These are phyloP conservation scores for Phytophthora pisi DNA, from an alignment of 352 stramenopile species.

Conservation along the genomic window DNA sequence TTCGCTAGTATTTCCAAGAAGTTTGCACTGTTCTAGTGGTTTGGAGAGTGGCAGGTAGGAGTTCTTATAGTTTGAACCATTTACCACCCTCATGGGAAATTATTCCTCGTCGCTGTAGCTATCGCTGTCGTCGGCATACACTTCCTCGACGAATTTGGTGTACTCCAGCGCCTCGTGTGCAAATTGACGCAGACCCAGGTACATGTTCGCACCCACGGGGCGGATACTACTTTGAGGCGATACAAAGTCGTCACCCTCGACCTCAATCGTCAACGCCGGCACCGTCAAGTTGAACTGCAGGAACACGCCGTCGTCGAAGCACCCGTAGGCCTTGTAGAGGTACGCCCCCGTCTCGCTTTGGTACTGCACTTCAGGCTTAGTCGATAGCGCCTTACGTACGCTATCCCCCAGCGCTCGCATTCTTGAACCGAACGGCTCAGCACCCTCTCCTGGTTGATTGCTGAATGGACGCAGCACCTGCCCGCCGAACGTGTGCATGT, in stretches of 20 bases:
- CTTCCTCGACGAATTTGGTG: slow-evolving; percentile 41
- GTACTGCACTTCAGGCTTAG: slow-evolving; percentile 45
- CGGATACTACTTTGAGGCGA: slow-evolving; percentile 64
- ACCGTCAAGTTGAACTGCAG: slow-evolving; percentile 24
- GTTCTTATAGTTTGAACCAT: too few species aligned
- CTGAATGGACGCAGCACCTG: slow-evolving; percentile 75
- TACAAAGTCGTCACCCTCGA: slow-evolving; percentile 28
- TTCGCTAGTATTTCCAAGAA: too few species aligned
- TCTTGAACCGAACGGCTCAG: slow-evolving; percentile 56
- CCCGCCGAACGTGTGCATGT: slow-evolving; percentile 69
- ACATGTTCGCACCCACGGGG: slow-evolving; percentile 55
- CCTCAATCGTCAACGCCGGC: slow-evolving; percentile 73
- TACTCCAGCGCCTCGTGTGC: slow-evolving; percentile 58
- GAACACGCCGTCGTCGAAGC: slow-evolving; percentile 71
- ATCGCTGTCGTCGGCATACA: slow-evolving; percentile 12
- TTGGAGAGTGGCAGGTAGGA: too few species aligned
- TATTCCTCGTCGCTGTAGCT: slow-evolving; percentile 15
- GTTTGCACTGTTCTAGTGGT: too few species aligned
- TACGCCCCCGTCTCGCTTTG: slow-evolving; percentile 54
- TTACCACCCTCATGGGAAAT: neutral
- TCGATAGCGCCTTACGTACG: slow-evolving; percentile 57
- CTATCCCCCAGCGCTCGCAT: slow-evolving; percentile 52
- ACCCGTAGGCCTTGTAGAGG: slow-evolving; percentile 75
- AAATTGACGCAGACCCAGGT: slow-evolving; percentile 65
- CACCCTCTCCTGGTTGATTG: slow-evolving; percentile 41